phyloP scores from a whole-genome alignment of 1,284 basidiomycete genomes.

The Moesziomyces aphidis region DNA sequence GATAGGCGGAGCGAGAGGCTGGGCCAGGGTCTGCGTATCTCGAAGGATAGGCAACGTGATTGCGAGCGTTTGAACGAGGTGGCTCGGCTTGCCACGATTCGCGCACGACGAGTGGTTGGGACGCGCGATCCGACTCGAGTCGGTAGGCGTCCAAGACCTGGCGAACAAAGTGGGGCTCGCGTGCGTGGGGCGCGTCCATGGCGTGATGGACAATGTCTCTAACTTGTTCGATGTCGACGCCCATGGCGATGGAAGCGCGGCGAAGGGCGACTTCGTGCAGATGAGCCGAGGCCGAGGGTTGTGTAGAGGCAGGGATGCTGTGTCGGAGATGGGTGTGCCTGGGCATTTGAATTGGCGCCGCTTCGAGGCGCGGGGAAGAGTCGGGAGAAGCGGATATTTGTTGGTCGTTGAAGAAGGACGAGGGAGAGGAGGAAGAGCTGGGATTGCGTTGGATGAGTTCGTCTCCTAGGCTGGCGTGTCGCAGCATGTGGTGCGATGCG shows the following conservation, averaged over 20 bases:
- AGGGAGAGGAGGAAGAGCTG: constrained; percentile 6
- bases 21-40: not conserved
- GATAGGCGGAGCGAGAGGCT: constrained; percentile 2
- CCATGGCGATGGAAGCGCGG: constrained; percentile 26
- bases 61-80: not conserved
- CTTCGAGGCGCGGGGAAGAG: constrained; percentile 21
- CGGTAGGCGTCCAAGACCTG: constrained; percentile 29
- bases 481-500: not conserved
- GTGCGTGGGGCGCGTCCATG: constrained; percentile 2
- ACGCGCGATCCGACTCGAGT: constrained; percentile 16
- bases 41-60: constrained; percentile 1
- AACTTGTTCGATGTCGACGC: constrained; percentile 24
- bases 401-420: constrained; percentile 29
- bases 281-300: not conserved
- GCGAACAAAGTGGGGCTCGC: constrained; percentile 14
- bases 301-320: constrained; percentile 14
- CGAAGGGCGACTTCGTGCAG: constrained; percentile 26
- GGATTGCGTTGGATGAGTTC: constrained; percentile 1
- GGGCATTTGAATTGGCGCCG: not conserved
- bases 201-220: constrained; percentile 25
- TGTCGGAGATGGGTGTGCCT: constrained; percentile 9
- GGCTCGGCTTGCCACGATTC: not conserved
- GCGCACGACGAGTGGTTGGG: constrained; percentile 5
- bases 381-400: constrained; percentile 26
- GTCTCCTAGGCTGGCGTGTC: not conserved